Conservation (phyloP, 495 filamentous ascomycete species). For the Chlorociboria aeruginascens region DNA sequence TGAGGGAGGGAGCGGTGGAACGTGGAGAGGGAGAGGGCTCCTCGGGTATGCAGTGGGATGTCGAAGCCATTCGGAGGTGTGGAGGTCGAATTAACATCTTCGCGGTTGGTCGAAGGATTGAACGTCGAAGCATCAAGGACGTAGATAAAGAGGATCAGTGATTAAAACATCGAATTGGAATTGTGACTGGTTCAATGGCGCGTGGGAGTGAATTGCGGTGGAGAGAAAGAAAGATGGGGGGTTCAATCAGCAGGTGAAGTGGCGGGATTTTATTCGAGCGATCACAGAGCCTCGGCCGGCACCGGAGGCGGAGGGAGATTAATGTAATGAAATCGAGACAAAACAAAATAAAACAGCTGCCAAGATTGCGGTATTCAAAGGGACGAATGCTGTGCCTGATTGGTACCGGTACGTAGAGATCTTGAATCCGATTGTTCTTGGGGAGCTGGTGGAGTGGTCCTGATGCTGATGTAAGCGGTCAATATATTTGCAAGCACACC, state of each 20-base stretch:
- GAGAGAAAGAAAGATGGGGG: background rate
- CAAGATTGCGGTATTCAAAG: background rate
- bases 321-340: background rate
- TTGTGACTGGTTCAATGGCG: background rate
- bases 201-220: background rate
- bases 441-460: too few relatives aligned
- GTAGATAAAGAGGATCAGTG: background rate
- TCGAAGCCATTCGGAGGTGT: slow-evolving; percentile 11
- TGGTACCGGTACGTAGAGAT: too few relatives aligned
- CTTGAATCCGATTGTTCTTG: too few relatives aligned
- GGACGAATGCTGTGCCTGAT: background rate
- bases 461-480: too few relatives aligned
- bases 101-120: background rate
- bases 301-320: background rate
- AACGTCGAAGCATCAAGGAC: slow-evolving; percentile 10
- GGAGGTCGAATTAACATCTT: slow-evolving; percentile 15
- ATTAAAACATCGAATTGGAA: background rate
- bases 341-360: background rate
- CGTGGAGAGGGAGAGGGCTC: slow-evolving; percentile 15
- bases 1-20: slow-evolving; percentile 16
- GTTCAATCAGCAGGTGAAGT: background rate
- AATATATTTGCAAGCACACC: too few relatives aligned
- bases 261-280: background rate
- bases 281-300: background rate
- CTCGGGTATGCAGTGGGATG: slow-evolving; percentile 21